Evolutionary conservation across 2,329 filamentous ascomycete genomes (phyloP).

Genomic region (Emmonsia crescens): DNA sequence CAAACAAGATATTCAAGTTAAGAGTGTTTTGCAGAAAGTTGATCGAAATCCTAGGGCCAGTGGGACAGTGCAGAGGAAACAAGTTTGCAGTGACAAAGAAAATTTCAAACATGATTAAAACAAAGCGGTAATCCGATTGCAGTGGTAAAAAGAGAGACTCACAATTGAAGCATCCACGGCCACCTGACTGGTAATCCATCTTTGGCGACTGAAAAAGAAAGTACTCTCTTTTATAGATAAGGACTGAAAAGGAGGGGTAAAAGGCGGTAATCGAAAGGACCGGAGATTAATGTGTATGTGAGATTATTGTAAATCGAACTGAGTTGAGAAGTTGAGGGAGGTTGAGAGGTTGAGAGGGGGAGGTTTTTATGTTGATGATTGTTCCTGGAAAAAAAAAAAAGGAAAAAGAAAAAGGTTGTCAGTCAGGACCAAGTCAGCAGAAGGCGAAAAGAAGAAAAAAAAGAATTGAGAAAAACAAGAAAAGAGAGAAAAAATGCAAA

Average conservation of each 20-base stretch:
- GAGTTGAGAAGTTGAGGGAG: neutral
- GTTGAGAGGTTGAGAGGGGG: neutral
- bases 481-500: neutral
- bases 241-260: neutral
- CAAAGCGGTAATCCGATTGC: neutral
- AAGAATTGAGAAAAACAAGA: neutral
- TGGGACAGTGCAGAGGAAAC: neutral
- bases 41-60: neutral
- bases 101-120: neutral
- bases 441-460: neutral
- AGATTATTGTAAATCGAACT: neutral
- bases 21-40: neutral
- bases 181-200: slow-evolving; percentile 41
- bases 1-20: neutral
- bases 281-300: neutral
- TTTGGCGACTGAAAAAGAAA: slow-evolving; percentile 12
- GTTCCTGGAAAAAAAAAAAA: neutral
- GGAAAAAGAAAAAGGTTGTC: neutral
- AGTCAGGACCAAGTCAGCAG: neutral
- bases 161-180: slow-evolving; percentile 51
- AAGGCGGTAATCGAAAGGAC: neutral
- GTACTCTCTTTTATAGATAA: slow-evolving; percentile 4
- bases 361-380: neutral
- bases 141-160: slow-evolving; percentile 22
- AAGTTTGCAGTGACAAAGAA: neutral